phyloP scores from a whole-genome alignment of 2,329 filamentous ascomycete species.

The Oidium heveae region DNA sequence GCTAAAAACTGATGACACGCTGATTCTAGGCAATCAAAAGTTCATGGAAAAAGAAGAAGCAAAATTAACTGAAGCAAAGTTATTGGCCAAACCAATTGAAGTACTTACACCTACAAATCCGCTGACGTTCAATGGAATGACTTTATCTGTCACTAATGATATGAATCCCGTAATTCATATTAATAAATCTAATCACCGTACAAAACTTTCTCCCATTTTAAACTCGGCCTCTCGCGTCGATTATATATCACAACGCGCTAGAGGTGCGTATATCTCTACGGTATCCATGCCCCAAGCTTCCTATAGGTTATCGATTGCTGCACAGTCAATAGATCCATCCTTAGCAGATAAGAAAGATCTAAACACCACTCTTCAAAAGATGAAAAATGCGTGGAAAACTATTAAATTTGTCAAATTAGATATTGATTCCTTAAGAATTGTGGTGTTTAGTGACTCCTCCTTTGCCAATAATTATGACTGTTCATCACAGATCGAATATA shows the following conservation, averaged over 20 bases:
- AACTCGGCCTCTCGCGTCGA: too few relatives aligned
- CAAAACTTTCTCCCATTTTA: too few relatives aligned
- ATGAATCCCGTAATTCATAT: too few relatives aligned
- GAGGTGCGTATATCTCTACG: not conserved
- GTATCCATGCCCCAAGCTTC: not conserved
- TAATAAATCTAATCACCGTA: too few relatives aligned
- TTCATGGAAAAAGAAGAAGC: not conserved
- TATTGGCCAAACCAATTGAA: not conserved
- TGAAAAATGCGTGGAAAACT: not conserved
- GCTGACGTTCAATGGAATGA: not conserved
- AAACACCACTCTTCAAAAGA: not conserved
- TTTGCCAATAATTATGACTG: not conserved
- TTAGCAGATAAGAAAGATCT: not conserved
- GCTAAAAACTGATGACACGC: slow-evolving; percentile 2
- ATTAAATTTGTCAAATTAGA: not conserved
- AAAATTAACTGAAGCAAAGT: not conserved
- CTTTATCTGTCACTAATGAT: not conserved
- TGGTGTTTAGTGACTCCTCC: not conserved
- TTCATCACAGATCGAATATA: not conserved
- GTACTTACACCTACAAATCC: not conserved
- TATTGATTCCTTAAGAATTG: not conserved
- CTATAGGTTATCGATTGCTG: not conserved
- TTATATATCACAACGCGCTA: too few relatives aligned
- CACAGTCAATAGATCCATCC: not conserved
- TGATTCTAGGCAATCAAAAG: not conserved